Base-by-base conservation (phyloP, 805 yeast genomes). In the Starmerella tilneyi region DNA sequence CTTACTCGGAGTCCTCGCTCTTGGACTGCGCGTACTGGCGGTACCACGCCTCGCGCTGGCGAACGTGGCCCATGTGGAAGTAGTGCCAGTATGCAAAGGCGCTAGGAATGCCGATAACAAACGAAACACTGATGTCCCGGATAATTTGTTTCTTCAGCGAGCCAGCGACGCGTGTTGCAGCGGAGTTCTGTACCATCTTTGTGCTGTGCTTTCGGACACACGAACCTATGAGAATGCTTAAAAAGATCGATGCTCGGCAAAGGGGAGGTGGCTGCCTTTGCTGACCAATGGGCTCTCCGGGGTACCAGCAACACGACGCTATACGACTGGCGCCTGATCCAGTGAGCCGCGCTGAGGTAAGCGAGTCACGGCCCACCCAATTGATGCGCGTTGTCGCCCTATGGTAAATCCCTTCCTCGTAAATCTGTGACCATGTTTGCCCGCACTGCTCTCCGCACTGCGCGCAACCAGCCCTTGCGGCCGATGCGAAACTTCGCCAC, bases 21-120 rank as follows among this genome's bases (percentile, higher is more conserved):
- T 81, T 81, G 68, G 78, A 72, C 63, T 79, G 78, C 57, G 86
- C 89, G 64, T 82, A 69, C 58, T 78, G 71, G 52, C 80, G 77
- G 69, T 88, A 88, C 76, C 77, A 85, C 47, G 75, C 78, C 66
- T 88, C 96, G 75, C 96, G 83, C 60, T 69, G 73, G 55, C 72
- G 73, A 47, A 84, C 81, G 50, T 71, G 56, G 29, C 78, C 75
- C 71, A 75, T 79, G 81, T 88, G 96, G 76, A 67, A 71, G 23
- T 76, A 83, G 75, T 78, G 77, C 84, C 94, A 81, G 92, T 89
- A 86, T 68, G 72, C 74, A 53, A 73, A 69, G 50, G 80, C 86
- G 60, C 78, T 74, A 31, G 64, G 74, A 48, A 74, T 67, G 46
- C 89, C 89, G 53, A 74, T 56, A 50, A 70, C 58, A 52, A 51